Evolutionary conservation across 768 basidiomycete genomes (phyloP).

Genomic region (Panaeolus papilionaceus): DNA sequence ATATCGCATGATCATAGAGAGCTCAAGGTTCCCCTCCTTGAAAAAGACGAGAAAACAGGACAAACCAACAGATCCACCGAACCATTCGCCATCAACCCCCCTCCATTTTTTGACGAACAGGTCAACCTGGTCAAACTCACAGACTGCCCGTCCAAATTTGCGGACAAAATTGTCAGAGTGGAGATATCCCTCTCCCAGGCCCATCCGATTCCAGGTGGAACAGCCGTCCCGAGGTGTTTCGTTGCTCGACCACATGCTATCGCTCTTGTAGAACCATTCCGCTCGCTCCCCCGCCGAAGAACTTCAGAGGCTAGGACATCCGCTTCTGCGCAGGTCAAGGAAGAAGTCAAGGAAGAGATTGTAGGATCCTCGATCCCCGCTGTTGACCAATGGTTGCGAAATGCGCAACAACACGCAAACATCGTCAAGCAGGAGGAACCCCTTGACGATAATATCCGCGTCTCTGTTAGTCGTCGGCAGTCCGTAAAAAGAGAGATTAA

Average conservation of each 20-base stretch:
- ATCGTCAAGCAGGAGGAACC: neutral
- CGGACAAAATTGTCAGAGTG: neutral
- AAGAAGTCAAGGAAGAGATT: neutral
- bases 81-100: neutral
- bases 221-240: neutral
- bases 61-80: neutral
- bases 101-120: neutral
- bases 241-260: constrained; percentile 8
- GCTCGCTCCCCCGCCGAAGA: neutral
- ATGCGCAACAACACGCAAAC: neutral
- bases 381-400: neutral
- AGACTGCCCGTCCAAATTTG: neutral
- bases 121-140: neutral
- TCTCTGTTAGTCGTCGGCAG: neutral
- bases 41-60: neutral
- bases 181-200: neutral
- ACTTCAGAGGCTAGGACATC: neutral
- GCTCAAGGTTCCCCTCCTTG: neutral
- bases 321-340: neutral
- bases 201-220: neutral
- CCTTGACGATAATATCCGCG: neutral
- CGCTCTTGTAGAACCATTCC: neutral
- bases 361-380: neutral
- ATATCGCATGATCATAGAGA: neutral
- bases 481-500: neutral